These are phyloP conservation scores for Rubus parviflorus DNA, from an alignment of 306 rosid species.

Conservation along the genomic window DNA sequence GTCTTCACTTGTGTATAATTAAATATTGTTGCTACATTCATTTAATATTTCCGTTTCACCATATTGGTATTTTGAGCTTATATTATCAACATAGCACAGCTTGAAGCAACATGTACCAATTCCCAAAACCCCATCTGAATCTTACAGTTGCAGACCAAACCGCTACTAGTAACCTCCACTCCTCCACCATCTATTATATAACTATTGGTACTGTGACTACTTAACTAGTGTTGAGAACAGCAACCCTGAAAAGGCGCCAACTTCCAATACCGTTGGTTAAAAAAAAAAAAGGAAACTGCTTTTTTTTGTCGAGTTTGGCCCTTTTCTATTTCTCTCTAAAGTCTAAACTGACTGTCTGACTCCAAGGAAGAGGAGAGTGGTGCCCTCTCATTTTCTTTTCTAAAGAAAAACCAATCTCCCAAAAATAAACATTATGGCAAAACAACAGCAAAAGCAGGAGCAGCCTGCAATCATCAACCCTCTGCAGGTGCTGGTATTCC, in stretches of 20 bases:
- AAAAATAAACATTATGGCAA: slow-evolving; percentile 38
- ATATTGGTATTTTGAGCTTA: too few species aligned
- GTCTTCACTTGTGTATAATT: too few species aligned
- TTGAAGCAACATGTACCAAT: neutral
- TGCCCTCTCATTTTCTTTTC: neutral
- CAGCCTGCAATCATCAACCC: slow-evolving; percentile 28
- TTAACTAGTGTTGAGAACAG: neutral
- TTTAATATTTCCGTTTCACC: too few species aligned
- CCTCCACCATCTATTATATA: neutral
- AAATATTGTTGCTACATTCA: too few species aligned
- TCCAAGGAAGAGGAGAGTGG: slow-evolving; percentile 6
- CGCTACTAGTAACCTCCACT: neutral
- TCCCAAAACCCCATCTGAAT: slow-evolving; percentile 6
- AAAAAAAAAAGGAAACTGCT: slow-evolving; percentile 33
- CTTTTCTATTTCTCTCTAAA: neutral
- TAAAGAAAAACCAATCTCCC: slow-evolving; percentile 24
- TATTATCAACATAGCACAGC: too few species aligned
- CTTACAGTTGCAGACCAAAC: neutral
- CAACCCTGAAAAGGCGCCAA: slow-evolving; percentile 10
- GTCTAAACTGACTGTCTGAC: slow-evolving; percentile 8
- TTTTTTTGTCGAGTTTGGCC: slow-evolving; percentile 18
- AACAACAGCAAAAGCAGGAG: slow-evolving; percentile 45
- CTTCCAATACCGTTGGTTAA: neutral
- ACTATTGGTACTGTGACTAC: neutral
- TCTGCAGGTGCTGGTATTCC: slow-evolving; percentile 28